Conservation (phyloP, 768 basidiomycete species). For the Suillus subluteus region DNA sequence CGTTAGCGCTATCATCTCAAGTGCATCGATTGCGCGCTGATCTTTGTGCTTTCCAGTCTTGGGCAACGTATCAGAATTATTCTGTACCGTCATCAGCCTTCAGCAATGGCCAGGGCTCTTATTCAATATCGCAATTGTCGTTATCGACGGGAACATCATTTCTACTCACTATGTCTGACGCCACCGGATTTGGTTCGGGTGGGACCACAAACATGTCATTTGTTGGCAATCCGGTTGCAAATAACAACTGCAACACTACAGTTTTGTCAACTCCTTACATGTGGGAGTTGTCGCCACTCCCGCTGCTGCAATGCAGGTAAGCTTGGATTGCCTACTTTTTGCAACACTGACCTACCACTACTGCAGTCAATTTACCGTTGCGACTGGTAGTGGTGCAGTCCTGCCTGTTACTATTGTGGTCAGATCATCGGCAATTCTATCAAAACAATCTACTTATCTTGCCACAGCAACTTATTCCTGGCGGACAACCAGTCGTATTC, state of each 20-base stretch:
- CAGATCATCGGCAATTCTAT: background rate
- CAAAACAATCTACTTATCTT: background rate
- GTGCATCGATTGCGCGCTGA: background rate
- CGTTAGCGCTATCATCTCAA: background rate
- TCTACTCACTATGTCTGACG: background rate
- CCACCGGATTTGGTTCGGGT: background rate
- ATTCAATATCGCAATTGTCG: background rate
- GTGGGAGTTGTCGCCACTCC: background rate
- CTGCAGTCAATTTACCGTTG: background rate
- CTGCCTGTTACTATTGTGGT: background rate
- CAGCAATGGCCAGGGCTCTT: background rate
- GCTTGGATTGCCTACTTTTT: background rate
- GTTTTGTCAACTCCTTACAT: background rate
- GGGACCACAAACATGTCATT: background rate
- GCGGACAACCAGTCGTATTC: background rate
- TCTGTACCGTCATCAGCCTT: background rate
- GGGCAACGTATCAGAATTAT: background rate
- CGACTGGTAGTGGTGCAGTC: background rate
- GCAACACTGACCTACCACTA: background rate
- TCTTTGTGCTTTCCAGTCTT: background rate
- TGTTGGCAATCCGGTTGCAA: background rate
- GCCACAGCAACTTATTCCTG: background rate
- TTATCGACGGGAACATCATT: background rate
- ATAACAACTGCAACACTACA: background rate
- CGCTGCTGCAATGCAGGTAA: background rate